Evolutionary conservation across 768 basidiomycete genomes (phyloP).

Genomic region (Termitomyces sp.): DNA sequence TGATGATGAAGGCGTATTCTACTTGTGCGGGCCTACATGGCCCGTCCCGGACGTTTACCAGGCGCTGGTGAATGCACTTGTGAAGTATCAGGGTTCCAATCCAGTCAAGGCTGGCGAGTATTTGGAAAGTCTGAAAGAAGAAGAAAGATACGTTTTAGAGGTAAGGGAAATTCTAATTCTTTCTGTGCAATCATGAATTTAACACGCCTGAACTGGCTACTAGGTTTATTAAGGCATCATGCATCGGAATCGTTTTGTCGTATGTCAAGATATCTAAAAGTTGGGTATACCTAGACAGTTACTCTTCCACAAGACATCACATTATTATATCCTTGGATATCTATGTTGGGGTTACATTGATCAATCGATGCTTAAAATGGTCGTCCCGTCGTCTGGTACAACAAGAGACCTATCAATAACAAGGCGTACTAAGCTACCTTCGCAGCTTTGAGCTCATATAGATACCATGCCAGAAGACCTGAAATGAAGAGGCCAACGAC

Average conservation of each 20-base stretch:
- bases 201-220: background rate
- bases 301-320: background rate
- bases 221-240: conserved; percentile 21
- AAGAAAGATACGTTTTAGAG: conserved; percentile 97
- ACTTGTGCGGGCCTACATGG: conserved; percentile 98
- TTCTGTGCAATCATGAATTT: background rate
- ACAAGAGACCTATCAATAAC: no score
- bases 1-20: conserved; percentile 78
- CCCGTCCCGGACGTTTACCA: conserved; percentile 99
- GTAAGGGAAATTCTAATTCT: conserved; percentile 30
- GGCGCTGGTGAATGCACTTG: conserved; percentile 79
- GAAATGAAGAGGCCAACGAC: conserved; percentile 57
- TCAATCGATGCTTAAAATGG: background rate
- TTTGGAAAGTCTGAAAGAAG: conserved; percentile 88
- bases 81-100: conserved; percentile 61
- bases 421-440: background rate
- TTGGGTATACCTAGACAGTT: background rate
- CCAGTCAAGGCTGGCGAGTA: conserved; percentile 67
- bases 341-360: background rate
- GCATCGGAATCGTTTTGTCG: background rate
- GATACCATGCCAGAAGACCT: conserved; percentile 35
- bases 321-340: background rate
- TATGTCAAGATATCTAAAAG: background rate
- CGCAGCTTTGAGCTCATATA: conserved; percentile 18
- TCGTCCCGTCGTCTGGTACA: background rate